Base-by-base conservation (phyloP, 495 filamentous ascomycete genomes). In the Penicillium egyptiacum region DNA sequence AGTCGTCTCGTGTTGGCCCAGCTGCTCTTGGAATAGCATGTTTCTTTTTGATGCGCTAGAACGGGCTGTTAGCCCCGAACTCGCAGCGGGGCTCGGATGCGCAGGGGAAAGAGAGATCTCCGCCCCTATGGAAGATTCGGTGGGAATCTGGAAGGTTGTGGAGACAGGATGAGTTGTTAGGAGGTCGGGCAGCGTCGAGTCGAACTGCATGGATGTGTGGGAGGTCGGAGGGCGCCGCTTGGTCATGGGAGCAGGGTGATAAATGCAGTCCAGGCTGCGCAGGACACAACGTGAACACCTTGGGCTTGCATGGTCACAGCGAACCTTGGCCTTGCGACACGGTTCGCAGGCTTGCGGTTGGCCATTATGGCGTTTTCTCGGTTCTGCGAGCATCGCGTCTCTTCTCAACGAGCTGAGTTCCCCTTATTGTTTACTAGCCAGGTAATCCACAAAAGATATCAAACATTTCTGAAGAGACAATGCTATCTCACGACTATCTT, bases 311-410 rank as follows among this genome's bases (percentile, higher is more conserved):
- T 43, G 41, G 5, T 43, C 41, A 23, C 41, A 43, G 17, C 41
- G 41, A 43, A 43, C 22, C 20, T 43, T 43, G 19, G 41, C 17
- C 41, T 43, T 43, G 41, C 41, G 41, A 43, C 41, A 43, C 23
- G 41, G 41, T 14, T 43, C 41, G 10, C 41, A 43, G 19, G 41
- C 41, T 14, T 43, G 41, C 5, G 19, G 41, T 23, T 43, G 41
- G 19, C 41, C 41, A 43, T 43, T 43, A 23, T 43, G 41, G 41
- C 41, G 41, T 43, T 23, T 43, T 14, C 20, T 43, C 14, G 17
- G 41, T 43, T 43, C 41, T 43, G 19, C 20, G 41, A 43, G 41
- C 41, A 43, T 43, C 12, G 19, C 40, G 40, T 42, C 40, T 42
- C 40, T 42, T 20, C n/a, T 19, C 20, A 43, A 17, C n/a, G 20